Conservation (phyloP, 1,284 basidiomycete genomes). For the Xerocomus cyaneibrunnescens region DNA sequence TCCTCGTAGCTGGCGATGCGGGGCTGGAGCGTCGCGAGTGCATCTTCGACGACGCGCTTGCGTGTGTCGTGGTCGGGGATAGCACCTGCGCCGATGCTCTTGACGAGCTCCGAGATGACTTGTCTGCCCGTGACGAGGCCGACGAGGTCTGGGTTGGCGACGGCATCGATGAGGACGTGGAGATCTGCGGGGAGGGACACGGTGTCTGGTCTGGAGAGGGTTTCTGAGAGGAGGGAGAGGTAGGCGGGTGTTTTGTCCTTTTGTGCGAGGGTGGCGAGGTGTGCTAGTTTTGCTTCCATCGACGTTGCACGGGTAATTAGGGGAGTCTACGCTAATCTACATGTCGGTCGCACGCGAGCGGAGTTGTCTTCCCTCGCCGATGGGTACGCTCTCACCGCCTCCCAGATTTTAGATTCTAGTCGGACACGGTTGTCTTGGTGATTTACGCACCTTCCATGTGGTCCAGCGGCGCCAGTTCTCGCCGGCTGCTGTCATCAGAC, state of each 20-base stretch:
- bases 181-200: slow-evolving; percentile 52
- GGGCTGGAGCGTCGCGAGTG: slow-evolving; percentile 70
- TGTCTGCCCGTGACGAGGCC: slow-evolving; percentile 85
- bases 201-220: slow-evolving; percentile 52
- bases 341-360: too few species aligned
- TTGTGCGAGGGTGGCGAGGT: slow-evolving; percentile 64
- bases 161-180: slow-evolving; percentile 67
- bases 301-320: not conserved
- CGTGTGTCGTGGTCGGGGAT: slow-evolving; percentile 57
- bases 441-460: slow-evolving; percentile 15
- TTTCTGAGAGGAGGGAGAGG: slow-evolving; percentile 54
- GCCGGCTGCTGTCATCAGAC: too few species aligned
- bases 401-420: too few species aligned
- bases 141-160: slow-evolving; percentile 75
- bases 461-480: too few species aligned
- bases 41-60: slow-evolving; percentile 71
- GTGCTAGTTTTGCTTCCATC: slow-evolving; percentile 67
- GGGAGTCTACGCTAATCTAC: too few species aligned
- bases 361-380: too few species aligned
- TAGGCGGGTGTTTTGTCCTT: slow-evolving; percentile 85
- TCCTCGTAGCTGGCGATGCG: slow-evolving; percentile 90
- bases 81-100: slow-evolving; percentile 52
- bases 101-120: slow-evolving; percentile 79
- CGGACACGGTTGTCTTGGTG: slow-evolving; percentile 38
- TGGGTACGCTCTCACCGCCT: not conserved